Conservation (phyloP, 2,329 filamentous ascomycete genomes). For the Colletotrichum melonis region DNA sequence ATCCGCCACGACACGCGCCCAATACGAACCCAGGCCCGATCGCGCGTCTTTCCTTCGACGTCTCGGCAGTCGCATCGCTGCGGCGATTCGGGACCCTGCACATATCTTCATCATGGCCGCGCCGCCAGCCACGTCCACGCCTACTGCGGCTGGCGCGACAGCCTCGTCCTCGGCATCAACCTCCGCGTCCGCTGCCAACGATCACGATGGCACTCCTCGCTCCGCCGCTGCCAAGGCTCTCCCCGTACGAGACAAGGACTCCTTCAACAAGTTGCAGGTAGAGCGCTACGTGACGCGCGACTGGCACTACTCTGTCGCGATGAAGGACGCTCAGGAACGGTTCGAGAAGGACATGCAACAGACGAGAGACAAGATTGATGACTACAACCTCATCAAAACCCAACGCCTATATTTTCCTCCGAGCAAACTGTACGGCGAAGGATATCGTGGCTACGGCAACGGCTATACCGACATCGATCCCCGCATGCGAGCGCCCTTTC, state of each 20-base stretch:
- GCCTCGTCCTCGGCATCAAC: constrained; percentile 47
- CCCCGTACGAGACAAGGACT: constrained; percentile 65
- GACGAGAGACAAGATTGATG: constrained; percentile 75
- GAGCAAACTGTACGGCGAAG: constrained; percentile 72
- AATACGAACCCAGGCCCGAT: constrained; percentile 11
- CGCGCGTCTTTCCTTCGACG: constrained; percentile 9
- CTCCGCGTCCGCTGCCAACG: constrained; percentile 40
- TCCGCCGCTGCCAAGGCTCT: constrained; percentile 40
- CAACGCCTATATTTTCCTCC: constrained; percentile 67
- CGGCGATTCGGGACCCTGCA: constrained; percentile 49
- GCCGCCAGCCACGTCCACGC: constrained; percentile 49
- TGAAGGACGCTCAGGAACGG: constrained; percentile 62
- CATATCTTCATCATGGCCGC: constrained; percentile 54
- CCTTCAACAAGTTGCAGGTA: constrained; percentile 64
- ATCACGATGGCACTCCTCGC: constrained; percentile 31
- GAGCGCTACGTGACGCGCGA: constrained; percentile 67
- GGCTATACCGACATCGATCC: constrained; percentile 74
- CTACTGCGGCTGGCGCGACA: constrained; percentile 42
- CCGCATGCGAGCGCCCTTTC: constrained; percentile 32
- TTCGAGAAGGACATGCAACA: constrained; percentile 69
- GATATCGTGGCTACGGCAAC: constrained; percentile 92
- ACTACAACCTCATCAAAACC: constrained; percentile 72
- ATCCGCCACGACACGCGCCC: constrained; percentile 32
- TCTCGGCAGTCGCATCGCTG: constrained; percentile 45
- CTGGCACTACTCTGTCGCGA: constrained; percentile 63